Evolutionary conservation across 1,284 basidiomycete species (phyloP), one percentile per base, ranked within the genome.

Genomic region (Sphaerobolus stellatus): DNA sequence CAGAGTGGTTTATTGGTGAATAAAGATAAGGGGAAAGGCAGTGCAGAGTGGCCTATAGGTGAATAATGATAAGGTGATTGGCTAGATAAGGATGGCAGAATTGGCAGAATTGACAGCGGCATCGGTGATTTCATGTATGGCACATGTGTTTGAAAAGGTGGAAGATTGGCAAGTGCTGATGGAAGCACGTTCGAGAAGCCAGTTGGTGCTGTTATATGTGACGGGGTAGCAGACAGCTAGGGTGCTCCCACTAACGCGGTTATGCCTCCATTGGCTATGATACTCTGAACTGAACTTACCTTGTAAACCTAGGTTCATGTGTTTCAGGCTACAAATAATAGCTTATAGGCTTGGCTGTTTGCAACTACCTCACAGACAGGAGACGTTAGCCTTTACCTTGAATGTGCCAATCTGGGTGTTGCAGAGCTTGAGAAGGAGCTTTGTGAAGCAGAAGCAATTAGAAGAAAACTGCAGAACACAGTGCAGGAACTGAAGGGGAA

Each of bases 401-500:
- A 84, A 52, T 68, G 69, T 1, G 77, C 81, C 30, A 74, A 78
- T 43, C 73, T 70, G 59, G 72, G 79, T 56, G 75, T 85, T 50
- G 75, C 68, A n/a, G 77, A 81, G 47, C 72, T 90, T 49, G 84
- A 85, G 66, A 73, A 73, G 47, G 88, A 92, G 63, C 78, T 82
- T 2, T 75, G 80, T 55, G 85, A 90, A 53, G 83, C 83, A 48
- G 91, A 94, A 69, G 80, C 77, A 57, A 69, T 93, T 50, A 77
- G 94, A 29, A 71, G 94, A 59, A 91, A 87, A 69, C 72, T 98
- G 61, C 94, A 97, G 69, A 97, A 97, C 64, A 90, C 90, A 77
- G 86, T 98, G 1, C 92, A 94, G 68, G 94, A 98, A 71, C 82
- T 97, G 41, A 96, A 97, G 69, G 93, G 93, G 49, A 97, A 97